Conservation (phyloP, 164 flowering plant species). For the Umbilicus rupestris region DNA sequence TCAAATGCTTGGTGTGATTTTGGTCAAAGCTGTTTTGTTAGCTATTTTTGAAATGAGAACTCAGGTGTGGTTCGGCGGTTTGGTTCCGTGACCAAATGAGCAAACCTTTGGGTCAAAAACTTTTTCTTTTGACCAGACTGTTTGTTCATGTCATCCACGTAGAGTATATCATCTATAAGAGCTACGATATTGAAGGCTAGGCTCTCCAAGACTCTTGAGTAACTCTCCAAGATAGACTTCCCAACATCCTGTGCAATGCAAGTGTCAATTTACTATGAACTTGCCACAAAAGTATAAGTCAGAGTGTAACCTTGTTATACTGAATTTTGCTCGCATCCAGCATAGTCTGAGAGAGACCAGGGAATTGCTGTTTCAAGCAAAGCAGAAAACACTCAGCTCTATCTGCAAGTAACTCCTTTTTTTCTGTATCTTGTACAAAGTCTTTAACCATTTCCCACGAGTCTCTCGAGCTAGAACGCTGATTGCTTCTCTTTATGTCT, state of each 20-base stretch:
- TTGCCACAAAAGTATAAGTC: background rate
- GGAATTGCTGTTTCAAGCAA: conserved; percentile 50
- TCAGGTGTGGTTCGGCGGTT: conserved; percentile 19
- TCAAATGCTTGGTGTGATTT: conserved; percentile 35
- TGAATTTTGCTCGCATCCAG: conserved; percentile 60
- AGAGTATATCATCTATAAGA: conserved; percentile 52
- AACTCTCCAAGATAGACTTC: conserved; percentile 59
- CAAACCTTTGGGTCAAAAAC: conserved; percentile 26
- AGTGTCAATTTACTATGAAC: background rate
- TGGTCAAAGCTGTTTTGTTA: conserved; percentile 24
- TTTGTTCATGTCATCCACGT: conserved; percentile 47
- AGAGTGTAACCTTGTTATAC: conserved; percentile 44
- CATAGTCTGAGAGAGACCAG: conserved; percentile 52
- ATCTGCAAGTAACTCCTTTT: conserved; percentile 41
- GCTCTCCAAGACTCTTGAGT: conserved; percentile 68
- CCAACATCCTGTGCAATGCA: conserved; percentile 49
- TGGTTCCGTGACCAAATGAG: conserved; percentile 23
- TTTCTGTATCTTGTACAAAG: conserved; percentile 41
- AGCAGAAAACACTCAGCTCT: conserved; percentile 48
- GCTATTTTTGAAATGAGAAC: conserved; percentile 32
- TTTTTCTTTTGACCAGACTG: conserved; percentile 32
- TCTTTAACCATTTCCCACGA: conserved; percentile 63
- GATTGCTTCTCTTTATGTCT: conserved; percentile 18
- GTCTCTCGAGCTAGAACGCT: conserved; percentile 30
- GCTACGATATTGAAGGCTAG: conserved; percentile 59